Evolutionary conservation across 192 early-diverging fungal genomes (phyloP).

Genomic region (Umbelopsis isabellina): DNA sequence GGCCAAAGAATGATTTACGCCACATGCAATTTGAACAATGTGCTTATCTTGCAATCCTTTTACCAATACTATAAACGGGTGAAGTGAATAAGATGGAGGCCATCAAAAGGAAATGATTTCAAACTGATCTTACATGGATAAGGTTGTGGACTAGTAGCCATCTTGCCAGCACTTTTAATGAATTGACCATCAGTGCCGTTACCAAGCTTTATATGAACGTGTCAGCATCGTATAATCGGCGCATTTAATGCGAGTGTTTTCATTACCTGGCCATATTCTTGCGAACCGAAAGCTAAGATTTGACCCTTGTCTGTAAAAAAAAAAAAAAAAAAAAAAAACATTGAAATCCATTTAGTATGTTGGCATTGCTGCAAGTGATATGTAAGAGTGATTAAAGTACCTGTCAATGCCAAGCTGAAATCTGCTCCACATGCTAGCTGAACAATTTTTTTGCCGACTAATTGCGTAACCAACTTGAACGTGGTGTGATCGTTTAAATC

Average conservation of each 20-base stretch:
- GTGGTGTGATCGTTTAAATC: conserved; percentile 38
- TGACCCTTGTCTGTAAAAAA: conserved; percentile 51
- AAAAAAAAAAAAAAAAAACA: too few relatives aligned
- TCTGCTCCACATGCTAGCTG: conserved; percentile 51
- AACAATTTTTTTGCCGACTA: conserved; percentile 44
- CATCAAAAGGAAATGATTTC: neutral
- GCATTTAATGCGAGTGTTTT: neutral
- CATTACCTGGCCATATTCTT: conserved; percentile 52
- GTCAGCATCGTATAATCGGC: neutral
- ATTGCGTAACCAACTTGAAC: conserved; percentile 37
- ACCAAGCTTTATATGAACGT: conserved; percentile 38
- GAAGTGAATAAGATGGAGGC: neutral
- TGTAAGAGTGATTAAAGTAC: neutral
- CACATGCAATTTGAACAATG: conserved; percentile 59
- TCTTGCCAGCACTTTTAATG: conserved; percentile 45
- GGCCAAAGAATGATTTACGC: conserved; percentile 65
- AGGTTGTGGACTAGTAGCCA: conserved; percentile 44
- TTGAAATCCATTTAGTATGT: neutral
- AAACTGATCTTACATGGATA: conserved; percentile 40
- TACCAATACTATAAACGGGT: conserved; percentile 30
- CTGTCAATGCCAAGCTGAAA: conserved; percentile 45
- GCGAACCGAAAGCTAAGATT: conserved; percentile 52
- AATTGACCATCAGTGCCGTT: conserved; percentile 50
- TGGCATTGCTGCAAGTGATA: neutral
- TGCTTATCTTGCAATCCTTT: conserved; percentile 34